Evolutionary conservation across 495 filamentous ascomycete genomes (phyloP), one percentile per base, ranked within the genome.

Genomic region (Aspergillus cristatus): DNA sequence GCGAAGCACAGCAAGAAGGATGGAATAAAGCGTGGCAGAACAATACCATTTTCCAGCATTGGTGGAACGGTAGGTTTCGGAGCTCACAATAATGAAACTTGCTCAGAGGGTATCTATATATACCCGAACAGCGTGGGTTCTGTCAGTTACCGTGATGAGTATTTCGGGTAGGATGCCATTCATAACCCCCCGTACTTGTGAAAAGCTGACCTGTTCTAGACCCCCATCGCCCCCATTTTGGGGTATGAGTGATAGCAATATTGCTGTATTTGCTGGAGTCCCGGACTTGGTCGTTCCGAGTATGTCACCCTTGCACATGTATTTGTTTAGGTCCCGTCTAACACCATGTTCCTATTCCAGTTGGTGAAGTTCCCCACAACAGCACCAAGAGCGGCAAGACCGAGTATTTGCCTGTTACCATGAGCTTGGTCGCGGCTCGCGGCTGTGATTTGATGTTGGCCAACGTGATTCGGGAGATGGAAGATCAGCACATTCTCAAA

Each of bases 361-460:
- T 82, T 11, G 75, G 78, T 1, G 57, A 78, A 45, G 63, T 71
- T 6, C 37, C 60, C 1, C 72, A 72, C 34, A 60, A 65, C 40
- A 74, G 68, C 4, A 68, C 57, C 4, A 67, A 81, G 36, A 75
- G 74, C 0, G 34, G 65, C 1, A 59, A 74, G 32, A 57, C 54
- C 17, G 79, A 82, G 55, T 61, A 62, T 20, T 43, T 81, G 24
- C 78, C 78, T 1, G 77, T 84, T 0, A 68, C 68, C 0, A 65
- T 81, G 14, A 65, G 72, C 40, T 60, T 84, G 25, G 54, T 78
- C 51, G 76, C 71, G 2, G 71, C 75, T 2, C 69, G 70, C 32
- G 78, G 77, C 0, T 82, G 79, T 41, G 79, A 84, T 56, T 63
- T 69, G 0, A 60, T 82, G 55, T 50, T 82, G 31, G 74, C 69